These are phyloP conservation scores for Tricholoma matsutake DNA, from an alignment of 768 basidiomycete species.

Conservation along the genomic window DNA sequence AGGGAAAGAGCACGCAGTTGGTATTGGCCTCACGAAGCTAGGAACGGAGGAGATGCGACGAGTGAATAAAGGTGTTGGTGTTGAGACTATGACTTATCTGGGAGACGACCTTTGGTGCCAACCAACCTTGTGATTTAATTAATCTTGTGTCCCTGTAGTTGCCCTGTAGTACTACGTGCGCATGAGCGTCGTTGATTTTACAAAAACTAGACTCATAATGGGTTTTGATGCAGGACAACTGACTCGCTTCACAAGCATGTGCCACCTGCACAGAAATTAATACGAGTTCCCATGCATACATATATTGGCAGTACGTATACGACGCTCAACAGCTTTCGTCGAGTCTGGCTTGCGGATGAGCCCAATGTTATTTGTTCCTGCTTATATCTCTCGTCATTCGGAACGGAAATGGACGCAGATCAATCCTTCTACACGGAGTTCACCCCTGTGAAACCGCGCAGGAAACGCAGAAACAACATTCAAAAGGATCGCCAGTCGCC, in stretches of 20 bases:
- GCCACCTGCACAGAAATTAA: background rate
- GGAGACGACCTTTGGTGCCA: constrained; percentile 87
- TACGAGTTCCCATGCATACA: constrained; percentile 8
- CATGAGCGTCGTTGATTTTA: background rate
- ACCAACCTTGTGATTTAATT: constrained; percentile 48
- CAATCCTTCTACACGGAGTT: constrained; percentile 48
- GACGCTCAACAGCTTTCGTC: background rate
- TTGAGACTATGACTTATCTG: constrained; percentile 82
- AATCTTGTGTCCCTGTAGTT: background rate
- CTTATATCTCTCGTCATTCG: background rate
- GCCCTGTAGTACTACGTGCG: no score
- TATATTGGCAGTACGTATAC: background rate
- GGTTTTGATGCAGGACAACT: background rate
- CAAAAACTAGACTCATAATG: background rate
- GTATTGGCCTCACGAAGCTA: constrained; percentile 79
- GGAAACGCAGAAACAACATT: constrained; percentile 45
- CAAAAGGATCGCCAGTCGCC: constrained; percentile 31
- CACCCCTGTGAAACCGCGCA: constrained; percentile 47
- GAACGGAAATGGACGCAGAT: constrained; percentile 2
- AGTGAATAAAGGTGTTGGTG: constrained; percentile 87
- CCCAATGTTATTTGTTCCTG: constrained; percentile 16
- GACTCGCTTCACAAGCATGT: background rate
- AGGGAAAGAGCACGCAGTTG: constrained; percentile 90
- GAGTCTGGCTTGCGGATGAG: constrained; percentile 5
- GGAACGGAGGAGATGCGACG: constrained; percentile 86